Conservation (phyloP, 1,284 basidiomycete species). For the Cystobasidium slooffiae region DNA sequence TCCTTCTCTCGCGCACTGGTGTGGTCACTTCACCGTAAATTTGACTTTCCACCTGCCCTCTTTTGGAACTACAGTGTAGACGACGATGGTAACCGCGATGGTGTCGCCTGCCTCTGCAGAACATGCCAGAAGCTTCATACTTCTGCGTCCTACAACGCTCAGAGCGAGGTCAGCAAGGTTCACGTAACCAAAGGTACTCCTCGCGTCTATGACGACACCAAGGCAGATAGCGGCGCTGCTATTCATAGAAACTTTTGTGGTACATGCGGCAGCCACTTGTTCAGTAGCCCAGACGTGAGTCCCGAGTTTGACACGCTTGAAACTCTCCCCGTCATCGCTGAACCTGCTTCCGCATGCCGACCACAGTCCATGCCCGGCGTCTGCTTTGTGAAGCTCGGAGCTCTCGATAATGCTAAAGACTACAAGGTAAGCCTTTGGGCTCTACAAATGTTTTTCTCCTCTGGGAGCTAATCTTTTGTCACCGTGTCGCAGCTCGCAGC, state of each 20-base stretch:
- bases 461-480: not conserved
- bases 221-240: slow-evolving; percentile 43
- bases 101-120: slow-evolving; percentile 45
- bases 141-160: slow-evolving; percentile 39
- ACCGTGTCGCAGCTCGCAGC: slow-evolving; percentile 22
- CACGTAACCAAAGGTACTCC: slow-evolving; percentile 45
- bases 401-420: slow-evolving; percentile 41
- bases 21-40: not conserved
- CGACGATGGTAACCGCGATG: slow-evolving; percentile 25
- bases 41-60: not conserved
- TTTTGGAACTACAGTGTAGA: slow-evolving; percentile 4
- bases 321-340: not conserved
- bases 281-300: not conserved
- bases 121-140: slow-evolving; percentile 32
- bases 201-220: slow-evolving; percentile 38
- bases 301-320: not conserved
- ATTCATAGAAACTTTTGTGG: slow-evolving; percentile 45
- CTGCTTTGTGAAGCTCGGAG: slow-evolving; percentile 42
- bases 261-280: slow-evolving; percentile 22
- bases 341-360: slow-evolving; percentile 25
- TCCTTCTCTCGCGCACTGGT: no score
- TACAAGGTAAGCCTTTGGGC: slow-evolving; percentile 31
- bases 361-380: slow-evolving; percentile 36
- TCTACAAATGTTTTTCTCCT: not conserved
- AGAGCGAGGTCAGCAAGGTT: slow-evolving; percentile 31